Percentiles rank a stretch among this genome's conserved stretches.
phyloP scores from a whole-genome alignment of 306 rosid genomes.

The Quercus agrifolia region DNA sequence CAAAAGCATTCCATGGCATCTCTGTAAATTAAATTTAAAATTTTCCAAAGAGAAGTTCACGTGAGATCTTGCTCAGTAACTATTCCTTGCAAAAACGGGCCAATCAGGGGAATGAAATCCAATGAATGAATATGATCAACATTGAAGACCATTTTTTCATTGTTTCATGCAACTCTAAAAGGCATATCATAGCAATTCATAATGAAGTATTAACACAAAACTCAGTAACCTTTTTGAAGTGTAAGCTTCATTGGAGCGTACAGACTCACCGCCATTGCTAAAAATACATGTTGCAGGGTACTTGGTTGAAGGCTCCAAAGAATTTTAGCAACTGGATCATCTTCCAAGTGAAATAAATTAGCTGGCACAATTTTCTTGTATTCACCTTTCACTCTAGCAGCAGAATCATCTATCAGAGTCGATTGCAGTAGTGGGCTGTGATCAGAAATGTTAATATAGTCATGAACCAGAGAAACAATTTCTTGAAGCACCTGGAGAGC shows the following conservation, averaged over 20 bases:
- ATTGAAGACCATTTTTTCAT: background rate
- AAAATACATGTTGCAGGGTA: conserved; percentile 64
- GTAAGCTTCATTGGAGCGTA: conserved; percentile 21
- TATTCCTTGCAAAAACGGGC: background rate
- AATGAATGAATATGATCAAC: too few species aligned
- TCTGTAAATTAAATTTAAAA: too few species aligned
- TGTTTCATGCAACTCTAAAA: background rate
- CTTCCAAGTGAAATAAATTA: conserved; percentile 38
- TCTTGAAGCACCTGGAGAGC: conserved; percentile 72
- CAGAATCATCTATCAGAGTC: conserved; percentile 42
- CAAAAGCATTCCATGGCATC: too few species aligned
- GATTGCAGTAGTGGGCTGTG: conserved; percentile 38
- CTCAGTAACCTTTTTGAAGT: conserved; percentile 4
- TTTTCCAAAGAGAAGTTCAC: too few species aligned
- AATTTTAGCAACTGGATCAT: conserved; percentile 68
- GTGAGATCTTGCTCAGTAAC: background rate
- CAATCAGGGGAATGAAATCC: too few species aligned
- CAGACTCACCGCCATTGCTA: conserved; percentile 79
- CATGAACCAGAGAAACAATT: conserved; percentile 81
- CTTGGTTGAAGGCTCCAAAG: conserved; percentile 54
- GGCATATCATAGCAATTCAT: background rate
- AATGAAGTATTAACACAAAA: conserved; percentile 9
- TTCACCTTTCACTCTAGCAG: conserved; percentile 31
- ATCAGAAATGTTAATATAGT: conserved; percentile 32
- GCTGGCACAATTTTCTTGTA: conserved; percentile 25